Base-by-base conservation (phyloP, 371 early-diverging fungal species). In the Syncephalastrum contaminatum region DNA sequence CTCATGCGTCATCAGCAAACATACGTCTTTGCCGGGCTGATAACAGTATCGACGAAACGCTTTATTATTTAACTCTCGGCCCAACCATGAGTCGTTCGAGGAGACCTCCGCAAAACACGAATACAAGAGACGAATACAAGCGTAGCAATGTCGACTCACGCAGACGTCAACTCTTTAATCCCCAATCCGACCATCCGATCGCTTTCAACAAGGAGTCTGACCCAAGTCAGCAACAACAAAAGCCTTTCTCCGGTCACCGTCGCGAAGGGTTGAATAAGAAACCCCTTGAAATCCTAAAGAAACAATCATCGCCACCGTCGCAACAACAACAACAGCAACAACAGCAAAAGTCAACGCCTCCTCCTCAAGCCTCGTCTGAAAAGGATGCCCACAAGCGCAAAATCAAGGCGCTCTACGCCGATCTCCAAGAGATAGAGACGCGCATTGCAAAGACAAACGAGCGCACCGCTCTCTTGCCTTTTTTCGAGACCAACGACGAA, bases 101-200 rank as follows among this genome's bases (percentile, higher is more conserved):
- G 36, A 30, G 36, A 30, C 36, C 36, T 30, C 36, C 36, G 8
- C 36, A 5, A 4, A 25, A 4, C 25, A 7, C 25, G 0, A 25
- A 25, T 25, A 8, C 36, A 30, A 30, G 36, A 30, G 36, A 30
- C 36, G 36, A 30, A 8, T 30, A 30, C 36, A 30, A 30, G 36
- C 36, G 51, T 39, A 39, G 22, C 51, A 16, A 36, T 21, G 16
- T 39, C 51, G 40, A 60, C 57, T 51, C 70, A 67, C 59, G 59
- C 19, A 59, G 48, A 47, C 59, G 55, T 1, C 55, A 55, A 15
- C 40, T 76, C 19, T 76, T 73, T 50, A 61, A 76, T 44, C 77
- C 77, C 42, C 54, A 62, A 25, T 59, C 63, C 2, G 71, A 76
- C 20, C 59, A 76, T 30, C 77, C 77, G 14, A 64, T 76, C 6